phyloP scores from a whole-genome alignment of 2,329 filamentous ascomycete genomes.

The Sclerotinia minor region DNA sequence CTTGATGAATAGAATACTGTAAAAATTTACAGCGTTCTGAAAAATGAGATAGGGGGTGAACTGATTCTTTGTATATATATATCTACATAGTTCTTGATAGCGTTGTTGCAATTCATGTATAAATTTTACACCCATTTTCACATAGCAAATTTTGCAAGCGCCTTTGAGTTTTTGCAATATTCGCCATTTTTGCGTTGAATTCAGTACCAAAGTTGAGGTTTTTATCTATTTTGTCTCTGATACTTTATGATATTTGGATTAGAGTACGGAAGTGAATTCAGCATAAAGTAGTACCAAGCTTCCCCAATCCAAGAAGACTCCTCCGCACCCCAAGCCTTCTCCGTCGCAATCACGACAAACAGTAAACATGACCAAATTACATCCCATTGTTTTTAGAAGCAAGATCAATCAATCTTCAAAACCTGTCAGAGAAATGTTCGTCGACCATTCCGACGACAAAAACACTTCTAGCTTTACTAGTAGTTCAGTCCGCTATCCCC shows the following conservation, averaged over 20 bases:
- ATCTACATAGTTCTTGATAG: conserved; percentile 5
- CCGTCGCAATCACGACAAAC: background rate
- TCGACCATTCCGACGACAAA: fast-evolving
- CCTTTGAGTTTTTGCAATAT: background rate
- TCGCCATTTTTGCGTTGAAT: fast-evolving
- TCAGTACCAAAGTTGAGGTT: too few relatives aligned
- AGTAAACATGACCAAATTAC: background rate
- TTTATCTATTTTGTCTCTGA: too few relatives aligned
- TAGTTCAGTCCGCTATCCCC: background rate
- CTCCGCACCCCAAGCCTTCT: background rate
- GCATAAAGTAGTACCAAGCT: too few relatives aligned
- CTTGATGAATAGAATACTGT: conserved; percentile 10
- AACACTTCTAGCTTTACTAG: too few relatives aligned
- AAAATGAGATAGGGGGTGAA: background rate
- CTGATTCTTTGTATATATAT: conserved; percentile 7
- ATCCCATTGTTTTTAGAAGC: background rate
- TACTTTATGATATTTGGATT: too few relatives aligned
- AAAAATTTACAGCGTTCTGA: background rate
- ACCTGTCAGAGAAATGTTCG: too few relatives aligned
- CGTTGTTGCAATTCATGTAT: conserved; percentile 11
- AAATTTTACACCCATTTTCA: background rate
- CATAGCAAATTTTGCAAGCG: too few relatives aligned
- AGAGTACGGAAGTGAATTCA: too few relatives aligned
- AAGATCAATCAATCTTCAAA: background rate
- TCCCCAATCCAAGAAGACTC: background rate